Evolutionary conservation across 2,329 filamentous ascomycete genomes (phyloP).

Genomic region (Fusarium secorum): DNA sequence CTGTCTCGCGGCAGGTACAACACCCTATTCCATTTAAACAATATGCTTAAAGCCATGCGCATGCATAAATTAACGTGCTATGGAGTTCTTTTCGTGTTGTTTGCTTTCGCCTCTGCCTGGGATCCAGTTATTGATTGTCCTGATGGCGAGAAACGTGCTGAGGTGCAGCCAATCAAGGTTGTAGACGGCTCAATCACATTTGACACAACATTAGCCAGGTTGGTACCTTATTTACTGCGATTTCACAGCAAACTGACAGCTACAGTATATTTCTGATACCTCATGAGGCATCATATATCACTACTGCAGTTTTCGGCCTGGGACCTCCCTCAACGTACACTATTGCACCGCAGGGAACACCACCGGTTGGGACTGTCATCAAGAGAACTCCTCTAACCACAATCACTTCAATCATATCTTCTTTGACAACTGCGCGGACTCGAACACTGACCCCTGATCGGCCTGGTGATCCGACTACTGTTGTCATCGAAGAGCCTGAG

Average conservation of each 20-base stretch:
- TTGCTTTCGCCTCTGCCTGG: background rate
- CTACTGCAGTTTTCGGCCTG: background rate
- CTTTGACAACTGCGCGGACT: background rate
- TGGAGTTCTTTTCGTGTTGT: background rate
- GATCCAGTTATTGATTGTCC: background rate
- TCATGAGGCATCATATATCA: background rate
- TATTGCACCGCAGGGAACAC: background rate
- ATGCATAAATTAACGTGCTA: background rate
- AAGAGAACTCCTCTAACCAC: background rate
- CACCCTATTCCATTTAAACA: background rate
- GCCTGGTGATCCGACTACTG: background rate
- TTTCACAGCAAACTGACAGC: background rate
- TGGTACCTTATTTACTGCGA: rapidly evolving
- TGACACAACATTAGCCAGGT: conserved; percentile 5
- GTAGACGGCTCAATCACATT: conserved; percentile 9
- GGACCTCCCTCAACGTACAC: conserved; percentile 1
- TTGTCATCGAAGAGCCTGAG: background rate
- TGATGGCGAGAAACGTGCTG: background rate
- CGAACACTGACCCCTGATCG: background rate
- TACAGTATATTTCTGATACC: background rate
- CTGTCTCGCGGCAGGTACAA: background rate
- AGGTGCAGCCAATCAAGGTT: conserved; percentile 1
- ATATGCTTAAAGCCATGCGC: background rate
- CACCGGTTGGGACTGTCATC: background rate
- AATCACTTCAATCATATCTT: background rate